These are phyloP conservation scores for Lyophyllum atratum DNA, from an alignment of 768 basidiomycete species.

Conservation along the genomic window DNA sequence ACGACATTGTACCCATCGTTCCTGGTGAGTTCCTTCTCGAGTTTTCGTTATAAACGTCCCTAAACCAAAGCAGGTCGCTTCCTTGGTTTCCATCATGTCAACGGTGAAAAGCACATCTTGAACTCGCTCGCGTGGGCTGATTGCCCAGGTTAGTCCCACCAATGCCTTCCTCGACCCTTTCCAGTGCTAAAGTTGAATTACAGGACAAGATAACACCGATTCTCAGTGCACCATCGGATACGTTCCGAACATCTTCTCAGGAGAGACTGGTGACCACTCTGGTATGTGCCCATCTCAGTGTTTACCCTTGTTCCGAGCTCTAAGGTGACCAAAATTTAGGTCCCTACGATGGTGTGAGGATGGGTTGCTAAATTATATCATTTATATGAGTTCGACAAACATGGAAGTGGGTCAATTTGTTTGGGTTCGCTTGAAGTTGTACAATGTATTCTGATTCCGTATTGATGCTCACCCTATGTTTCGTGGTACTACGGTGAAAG, in stretches of 20 bases:
- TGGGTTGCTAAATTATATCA: conserved; percentile 22
- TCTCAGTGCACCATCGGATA: conserved; percentile 20
- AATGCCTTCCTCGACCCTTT: background rate
- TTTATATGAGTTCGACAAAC: background rate
- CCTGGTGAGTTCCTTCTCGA: conserved; percentile 28
- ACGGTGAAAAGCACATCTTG: conserved; percentile 41
- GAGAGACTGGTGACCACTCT: conserved; percentile 16
- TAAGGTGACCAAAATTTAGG: background rate
- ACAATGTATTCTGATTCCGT: too few relatives aligned
- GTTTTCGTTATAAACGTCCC: background rate
- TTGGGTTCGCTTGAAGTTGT: too few relatives aligned
- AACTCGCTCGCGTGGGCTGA: conserved; percentile 45
- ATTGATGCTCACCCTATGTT: too few relatives aligned
- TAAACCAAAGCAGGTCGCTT: conserved; percentile 24
- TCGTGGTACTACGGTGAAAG: too few relatives aligned
- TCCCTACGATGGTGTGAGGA: conserved; percentile 4
- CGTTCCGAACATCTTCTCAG: conserved; percentile 18
- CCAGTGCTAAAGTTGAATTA: background rate
- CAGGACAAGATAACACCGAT: conserved; percentile 26
- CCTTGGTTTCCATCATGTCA: conserved; percentile 49
- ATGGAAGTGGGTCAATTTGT: too few relatives aligned
- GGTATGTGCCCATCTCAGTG: conserved; percentile 1
- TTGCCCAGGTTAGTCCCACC: conserved; percentile 46
- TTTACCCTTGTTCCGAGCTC: background rate
- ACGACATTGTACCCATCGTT: conserved; percentile 41